Base-by-base conservation (phyloP, 139 green algal species). In the Astrephomene gubernaculifera region DNA sequence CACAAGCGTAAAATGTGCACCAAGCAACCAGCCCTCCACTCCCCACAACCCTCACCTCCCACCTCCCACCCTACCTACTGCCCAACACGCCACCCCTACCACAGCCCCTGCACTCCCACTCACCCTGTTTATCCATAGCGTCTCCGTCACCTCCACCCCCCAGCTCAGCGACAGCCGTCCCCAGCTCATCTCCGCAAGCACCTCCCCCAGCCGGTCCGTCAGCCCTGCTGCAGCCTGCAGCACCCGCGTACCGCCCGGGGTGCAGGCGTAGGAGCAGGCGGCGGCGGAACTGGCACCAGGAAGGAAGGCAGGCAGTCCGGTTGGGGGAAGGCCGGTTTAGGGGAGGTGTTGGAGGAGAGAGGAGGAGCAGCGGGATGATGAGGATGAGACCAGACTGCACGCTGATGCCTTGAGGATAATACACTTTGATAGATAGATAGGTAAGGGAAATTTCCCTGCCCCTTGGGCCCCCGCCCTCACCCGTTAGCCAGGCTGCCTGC, bases 241-340 rank as follows among this genome's bases (percentile, higher is more conserved):
- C 41, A 65, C 35, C 31, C 69, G 49, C 0, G 87, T 89, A 6
- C 83, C 90, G 29, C 78, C 75, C 12, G 53, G 38, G 1, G 91
- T 95, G 89, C 92, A 96, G 22, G 78, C 84, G 35, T 79, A 87
- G 43, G 90, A 92, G 83, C 90, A 95, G 85, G 78, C 85, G 31
- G 36, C 22, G 35, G 43, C 69, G 19, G 69, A 53, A 25, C 80
- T 87, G 71, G 43, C 38, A 41, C 29, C 3, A 52, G 54, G 54
- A n/a, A n/a, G n/a, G n/a, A n/a, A n/a, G n/a, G n/a, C n/a, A n/a
- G n/a, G n/a, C n/a, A n/a, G n/a, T n/a, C n/a, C n/a, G n/a, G n/a
- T n/a, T n/a, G n/a, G n/a, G n/a, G n/a, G n/a, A n/a, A n/a, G n/a
- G n/a, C n/a, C n/a, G n/a, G n/a, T n/a, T n/a, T n/a, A n/a, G n/a